Evolutionary conservation across 2,329 filamentous ascomycete genomes (phyloP).

Genomic region (Harringtonia lauricola): DNA sequence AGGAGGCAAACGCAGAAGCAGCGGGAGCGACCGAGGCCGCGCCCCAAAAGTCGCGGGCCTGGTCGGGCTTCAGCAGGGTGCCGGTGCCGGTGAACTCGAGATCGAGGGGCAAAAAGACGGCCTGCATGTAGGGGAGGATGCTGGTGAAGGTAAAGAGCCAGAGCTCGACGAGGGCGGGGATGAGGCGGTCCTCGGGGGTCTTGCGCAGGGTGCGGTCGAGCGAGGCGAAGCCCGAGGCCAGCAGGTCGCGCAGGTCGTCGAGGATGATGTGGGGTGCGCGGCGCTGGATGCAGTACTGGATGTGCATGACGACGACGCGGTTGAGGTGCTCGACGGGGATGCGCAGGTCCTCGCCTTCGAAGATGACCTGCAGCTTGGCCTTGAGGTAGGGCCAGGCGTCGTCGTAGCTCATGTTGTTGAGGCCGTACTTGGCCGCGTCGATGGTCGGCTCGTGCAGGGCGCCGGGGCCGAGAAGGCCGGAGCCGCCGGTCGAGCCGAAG

Average conservation of each 20-base stretch:
- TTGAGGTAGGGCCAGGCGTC: conserved; percentile 77
- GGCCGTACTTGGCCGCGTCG: conserved; percentile 48
- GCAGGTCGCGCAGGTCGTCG: conserved; percentile 65
- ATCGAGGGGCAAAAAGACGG: conserved; percentile 86
- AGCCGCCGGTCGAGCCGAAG: conserved; percentile 27
- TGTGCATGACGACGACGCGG: conserved; percentile 64
- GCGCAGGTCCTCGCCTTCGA: conserved; percentile 69
- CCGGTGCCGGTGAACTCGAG: conserved; percentile 85
- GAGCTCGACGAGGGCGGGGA: conserved; percentile 80
- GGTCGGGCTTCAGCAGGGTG: conserved; percentile 62
- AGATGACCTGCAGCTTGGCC: conserved; percentile 64
- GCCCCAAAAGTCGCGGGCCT: conserved; percentile 87
- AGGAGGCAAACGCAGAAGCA: conserved; percentile 40
- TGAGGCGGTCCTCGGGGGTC: conserved; percentile 76
- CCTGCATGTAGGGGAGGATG: conserved; percentile 87
- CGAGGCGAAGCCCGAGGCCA: conserved; percentile 72
- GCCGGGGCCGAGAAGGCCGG: conserved; percentile 30
- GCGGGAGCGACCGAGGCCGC: conserved; percentile 34
- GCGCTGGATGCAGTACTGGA: conserved; percentile 66
- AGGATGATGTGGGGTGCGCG: conserved; percentile 59
- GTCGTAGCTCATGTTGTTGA: conserved; percentile 61
- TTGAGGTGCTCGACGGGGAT: conserved; percentile 81
- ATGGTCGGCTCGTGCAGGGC: conserved; percentile 36
- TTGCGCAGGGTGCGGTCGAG: conserved; percentile 73
- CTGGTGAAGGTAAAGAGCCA: conserved; percentile 90